Evolutionary conservation across 352 stramenopile genomes (phyloP).

Genomic region (Phytophthora gonapodyides): DNA sequence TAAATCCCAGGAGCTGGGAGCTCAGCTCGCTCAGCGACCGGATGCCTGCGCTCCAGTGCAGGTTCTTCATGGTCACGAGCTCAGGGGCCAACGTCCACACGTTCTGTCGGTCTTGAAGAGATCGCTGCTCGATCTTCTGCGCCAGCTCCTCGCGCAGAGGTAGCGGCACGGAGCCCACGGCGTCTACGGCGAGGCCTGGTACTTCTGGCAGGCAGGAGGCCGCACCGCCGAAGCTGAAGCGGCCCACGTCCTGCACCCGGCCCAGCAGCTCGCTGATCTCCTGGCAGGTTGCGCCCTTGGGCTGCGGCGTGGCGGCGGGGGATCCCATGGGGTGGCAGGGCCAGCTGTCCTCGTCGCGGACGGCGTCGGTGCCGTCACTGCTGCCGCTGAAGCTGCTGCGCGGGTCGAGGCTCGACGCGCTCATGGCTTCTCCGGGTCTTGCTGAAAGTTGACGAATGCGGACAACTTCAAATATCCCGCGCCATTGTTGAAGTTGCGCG

Average conservation of each 20-base stretch:
- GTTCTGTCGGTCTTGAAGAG: not conserved
- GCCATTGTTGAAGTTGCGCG: not conserved
- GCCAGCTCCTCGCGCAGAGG: not conserved
- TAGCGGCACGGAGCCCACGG: constrained; percentile 1
- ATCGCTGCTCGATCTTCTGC: not conserved
- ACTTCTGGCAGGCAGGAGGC: constrained; percentile 4
- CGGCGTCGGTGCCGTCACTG: not conserved
- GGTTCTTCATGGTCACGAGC: constrained; percentile 8
- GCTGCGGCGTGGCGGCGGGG: constrained; percentile 1
- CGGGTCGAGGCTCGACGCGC: not conserved
- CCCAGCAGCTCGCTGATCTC: constrained; percentile 17
- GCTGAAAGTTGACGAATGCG: constrained; percentile 2
- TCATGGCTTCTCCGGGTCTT: not conserved
- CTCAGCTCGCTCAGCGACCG: not conserved
- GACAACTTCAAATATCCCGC: constrained; percentile 5
- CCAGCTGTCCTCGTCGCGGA: not conserved
- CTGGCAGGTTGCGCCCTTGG: constrained; percentile 4
- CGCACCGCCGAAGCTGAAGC: constrained; percentile 1
- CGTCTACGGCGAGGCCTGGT: constrained; percentile 7
- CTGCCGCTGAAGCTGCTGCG: constrained; percentile 1
- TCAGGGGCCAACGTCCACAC: constrained; percentile 1
- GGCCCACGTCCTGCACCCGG: not conserved
- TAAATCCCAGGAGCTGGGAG: constrained; percentile 3
- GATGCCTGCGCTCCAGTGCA: not conserved
- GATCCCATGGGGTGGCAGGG: constrained; percentile 6